Percentiles rank a stretch among this genome's conserved stretches.
These are phyloP conservation scores for Magnaporthiopsis rhizophila DNA, from an alignment of 2,329 filamentous ascomycete genomes.

Conservation along the genomic window DNA sequence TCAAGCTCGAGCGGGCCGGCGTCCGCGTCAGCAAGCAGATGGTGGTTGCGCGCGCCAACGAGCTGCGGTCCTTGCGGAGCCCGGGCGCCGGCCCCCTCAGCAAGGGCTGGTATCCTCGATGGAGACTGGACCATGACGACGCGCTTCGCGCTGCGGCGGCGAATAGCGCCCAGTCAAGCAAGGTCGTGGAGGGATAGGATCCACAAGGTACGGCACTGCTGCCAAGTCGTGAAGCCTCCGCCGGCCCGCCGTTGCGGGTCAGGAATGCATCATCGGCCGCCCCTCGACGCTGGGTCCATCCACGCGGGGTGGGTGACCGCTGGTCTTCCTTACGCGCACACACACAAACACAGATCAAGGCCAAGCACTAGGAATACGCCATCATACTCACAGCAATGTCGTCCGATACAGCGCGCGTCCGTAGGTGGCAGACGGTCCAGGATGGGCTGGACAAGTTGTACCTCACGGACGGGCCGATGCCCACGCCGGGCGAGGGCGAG, in stretches of 20 bases:
- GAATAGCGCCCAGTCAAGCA: too few species aligned
- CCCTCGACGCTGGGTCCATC: too few species aligned
- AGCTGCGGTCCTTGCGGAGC: constrained; percentile 10
- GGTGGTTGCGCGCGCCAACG: too few species aligned
- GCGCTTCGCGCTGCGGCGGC: too few species aligned
- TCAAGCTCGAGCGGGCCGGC: too few species aligned
- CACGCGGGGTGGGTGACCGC: neutral
- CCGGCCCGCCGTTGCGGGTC: neutral
- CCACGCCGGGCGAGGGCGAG: constrained; percentile 40
- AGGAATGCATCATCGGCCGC: too few species aligned
- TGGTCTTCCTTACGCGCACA: neutral
- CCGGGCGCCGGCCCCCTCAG: constrained; percentile 13
- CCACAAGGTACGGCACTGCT: too few species aligned
- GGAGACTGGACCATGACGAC: too few species aligned
- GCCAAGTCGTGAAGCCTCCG: neutral
- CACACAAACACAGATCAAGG: neutral
- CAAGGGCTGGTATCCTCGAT: too few species aligned
- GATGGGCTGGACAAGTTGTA: constrained; percentile 47
- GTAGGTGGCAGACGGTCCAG: constrained; percentile 48
- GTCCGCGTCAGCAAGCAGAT: too few species aligned
- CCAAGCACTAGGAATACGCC: neutral
- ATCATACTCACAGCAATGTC: neutral
- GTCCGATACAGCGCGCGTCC: constrained; percentile 11
- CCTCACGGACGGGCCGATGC: constrained; percentile 34
- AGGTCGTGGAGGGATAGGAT: too few species aligned